Conservation (phyloP, 2,329 filamentous ascomycete species). For the Beauveria brongniartii region DNA sequence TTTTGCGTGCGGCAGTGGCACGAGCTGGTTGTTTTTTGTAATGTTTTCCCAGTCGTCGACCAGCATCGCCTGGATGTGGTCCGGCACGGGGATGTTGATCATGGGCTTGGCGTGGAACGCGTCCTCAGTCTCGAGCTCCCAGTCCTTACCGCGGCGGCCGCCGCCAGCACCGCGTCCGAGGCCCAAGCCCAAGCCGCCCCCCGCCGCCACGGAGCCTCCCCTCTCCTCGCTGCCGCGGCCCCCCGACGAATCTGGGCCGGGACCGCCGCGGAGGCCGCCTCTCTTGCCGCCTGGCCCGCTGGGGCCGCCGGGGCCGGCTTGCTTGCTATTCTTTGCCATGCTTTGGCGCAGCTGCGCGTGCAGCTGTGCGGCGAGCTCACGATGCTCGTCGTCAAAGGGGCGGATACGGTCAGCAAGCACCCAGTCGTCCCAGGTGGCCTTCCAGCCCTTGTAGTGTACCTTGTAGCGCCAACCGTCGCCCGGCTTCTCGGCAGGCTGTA, state of each 20-base stretch:
- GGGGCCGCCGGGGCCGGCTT: constrained; percentile 20
- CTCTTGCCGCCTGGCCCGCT: constrained; percentile 1
- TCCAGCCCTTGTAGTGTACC: constrained; percentile 99
- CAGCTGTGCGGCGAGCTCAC: constrained; percentile 72
- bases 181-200: constrained; percentile 34
- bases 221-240: constrained; percentile 72
- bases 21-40: constrained; percentile 87
- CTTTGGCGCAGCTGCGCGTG: constrained; percentile 58
- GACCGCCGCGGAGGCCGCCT: constrained; percentile 6
- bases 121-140: constrained; percentile 87
- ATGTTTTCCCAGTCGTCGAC: constrained; percentile 99
- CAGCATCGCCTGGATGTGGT: constrained; percentile 81
- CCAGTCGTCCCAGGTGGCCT: constrained; percentile 99
- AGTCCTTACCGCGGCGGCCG: constrained; percentile 68
- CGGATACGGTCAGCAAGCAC: constrained; percentile 87
- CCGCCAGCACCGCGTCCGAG: constrained; percentile 52
- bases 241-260: constrained; percentile 39
- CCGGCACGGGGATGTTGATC: constrained; percentile 78
- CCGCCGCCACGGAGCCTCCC: constrained; percentile 42
- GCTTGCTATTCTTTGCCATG: constrained; percentile 45
- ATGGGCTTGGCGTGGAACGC: constrained; percentile 75
- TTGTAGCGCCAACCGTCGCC: constrained; percentile 72
- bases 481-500: constrained; percentile 59
- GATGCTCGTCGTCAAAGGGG: constrained; percentile 92
- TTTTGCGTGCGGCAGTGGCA: constrained; percentile 69